These are phyloP conservation scores for Rossbeevera mucosa DNA, from an alignment of 768 basidiomycete genomes.

Conservation along the genomic window DNA sequence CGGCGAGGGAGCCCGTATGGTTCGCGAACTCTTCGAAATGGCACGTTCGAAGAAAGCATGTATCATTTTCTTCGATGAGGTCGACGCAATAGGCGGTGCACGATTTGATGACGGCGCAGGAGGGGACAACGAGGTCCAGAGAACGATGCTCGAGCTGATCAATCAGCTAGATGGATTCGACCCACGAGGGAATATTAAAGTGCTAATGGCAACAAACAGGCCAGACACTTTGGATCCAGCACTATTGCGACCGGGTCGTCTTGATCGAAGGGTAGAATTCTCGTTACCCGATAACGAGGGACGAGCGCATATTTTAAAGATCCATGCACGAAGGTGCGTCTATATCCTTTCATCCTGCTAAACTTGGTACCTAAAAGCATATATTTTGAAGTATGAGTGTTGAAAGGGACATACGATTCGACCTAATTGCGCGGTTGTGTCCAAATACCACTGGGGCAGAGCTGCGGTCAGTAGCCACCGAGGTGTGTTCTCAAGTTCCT, in stretches of 20 bases:
- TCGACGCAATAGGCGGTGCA: conserved; percentile 97
- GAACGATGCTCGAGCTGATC: conserved; percentile 98
- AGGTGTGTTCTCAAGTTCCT: conserved; percentile 45
- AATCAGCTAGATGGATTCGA: conserved; percentile 99
- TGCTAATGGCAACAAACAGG: conserved; percentile 99
- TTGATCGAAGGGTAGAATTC: conserved; percentile 97
- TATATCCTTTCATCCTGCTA: not conserved
- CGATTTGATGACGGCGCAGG: conserved; percentile 98
- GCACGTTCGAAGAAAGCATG: conserved; percentile 98
- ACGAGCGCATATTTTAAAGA: conserved; percentile 92
- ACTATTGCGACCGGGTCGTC: conserved; percentile 87
- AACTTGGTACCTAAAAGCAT: not conserved
- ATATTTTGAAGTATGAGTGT: conserved; percentile 77
- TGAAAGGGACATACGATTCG: conserved; percentile 94
- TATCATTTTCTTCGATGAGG: conserved; percentile 99
- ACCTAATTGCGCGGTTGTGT: conserved; percentile 93
- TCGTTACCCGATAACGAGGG: conserved; percentile 93
- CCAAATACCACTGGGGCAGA: conserved; percentile 99
- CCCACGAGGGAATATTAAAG: conserved; percentile 98
- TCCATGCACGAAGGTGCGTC: conserved; percentile 86
- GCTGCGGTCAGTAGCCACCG: conserved; percentile 92
- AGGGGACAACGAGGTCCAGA: conserved; percentile 97
- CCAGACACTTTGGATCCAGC: conserved; percentile 99
- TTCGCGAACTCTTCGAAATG: conserved; percentile 98
- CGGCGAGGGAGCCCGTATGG: conserved; percentile 98